phyloP scores from a whole-genome alignment of 2,329 filamentous ascomycete genomes.

The Phaeoacremonium minimum region DNA sequence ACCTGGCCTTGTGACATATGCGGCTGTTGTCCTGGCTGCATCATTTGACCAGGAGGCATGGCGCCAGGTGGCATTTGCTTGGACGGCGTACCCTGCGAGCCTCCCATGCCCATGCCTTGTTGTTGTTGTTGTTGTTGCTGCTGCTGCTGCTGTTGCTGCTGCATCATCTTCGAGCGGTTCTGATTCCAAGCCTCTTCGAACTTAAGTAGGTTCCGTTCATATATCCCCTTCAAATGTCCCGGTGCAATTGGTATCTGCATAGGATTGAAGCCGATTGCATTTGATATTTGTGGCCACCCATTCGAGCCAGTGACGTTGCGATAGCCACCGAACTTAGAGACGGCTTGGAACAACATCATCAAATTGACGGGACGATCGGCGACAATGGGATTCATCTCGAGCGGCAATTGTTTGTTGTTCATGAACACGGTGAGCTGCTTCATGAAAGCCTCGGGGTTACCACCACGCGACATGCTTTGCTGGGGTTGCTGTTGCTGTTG shows the following conservation, averaged over 20 bases:
- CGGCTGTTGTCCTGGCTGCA: conserved; percentile 32
- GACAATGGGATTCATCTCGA: conserved; percentile 72
- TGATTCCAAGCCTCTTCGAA: conserved; percentile 71
- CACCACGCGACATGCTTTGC: conserved; percentile 21
- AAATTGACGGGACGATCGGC: conserved; percentile 71
- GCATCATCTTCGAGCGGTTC: conserved; percentile 46
- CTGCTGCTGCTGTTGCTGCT: conserved; percentile 40
- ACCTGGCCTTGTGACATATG: conserved; percentile 35
- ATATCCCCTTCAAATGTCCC: conserved; percentile 66
- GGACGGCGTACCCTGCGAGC: conserved; percentile 10
- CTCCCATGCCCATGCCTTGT: conserved; percentile 21
- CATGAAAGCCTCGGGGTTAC: conserved; percentile 65
- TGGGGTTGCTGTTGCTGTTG: conserved; percentile 27
- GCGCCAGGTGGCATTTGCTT: conserved; percentile 36
- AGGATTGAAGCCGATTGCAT: conserved; percentile 56
- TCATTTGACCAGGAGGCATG: conserved; percentile 30
- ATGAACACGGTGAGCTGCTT: conserved; percentile 76
- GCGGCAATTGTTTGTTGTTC: conserved; percentile 64
- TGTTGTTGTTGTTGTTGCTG: conserved; percentile 33
- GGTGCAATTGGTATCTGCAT: conserved; percentile 63
- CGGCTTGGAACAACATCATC: conserved; percentile 71
- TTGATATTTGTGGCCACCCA: conserved; percentile 70
- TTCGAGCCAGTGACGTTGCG: conserved; percentile 66
- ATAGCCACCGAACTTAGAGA: conserved; percentile 74
- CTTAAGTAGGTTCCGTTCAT: conserved; percentile 68